Base-by-base conservation (phyloP, 345 rosid species). In the Lepidium sativum region DNA sequence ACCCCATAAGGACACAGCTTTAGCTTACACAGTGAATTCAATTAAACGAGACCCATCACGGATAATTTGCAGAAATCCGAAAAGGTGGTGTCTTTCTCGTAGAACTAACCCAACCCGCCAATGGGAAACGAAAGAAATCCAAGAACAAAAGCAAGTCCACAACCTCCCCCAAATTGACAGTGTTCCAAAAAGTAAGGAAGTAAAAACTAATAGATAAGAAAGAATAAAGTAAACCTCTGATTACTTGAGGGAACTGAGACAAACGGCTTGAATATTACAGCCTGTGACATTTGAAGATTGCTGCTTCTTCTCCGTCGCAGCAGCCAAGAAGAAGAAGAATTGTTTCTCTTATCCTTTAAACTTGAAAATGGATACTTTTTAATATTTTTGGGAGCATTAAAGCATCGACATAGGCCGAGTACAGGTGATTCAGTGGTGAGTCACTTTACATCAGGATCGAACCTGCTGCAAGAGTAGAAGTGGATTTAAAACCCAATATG, bases 231-330 rank as follows among this genome's bases (percentile, higher is more conserved):
- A 67, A 73, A 73, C 77, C 77, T 73, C 63, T 53, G 68, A 73
- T 73, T 67, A 67, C 68, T 73, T 73, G 72, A 67, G 21, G 72
- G 77, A 73, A 73, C 68, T 53, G 77, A 73, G 45, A 73, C 44
- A 31, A 73, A 73, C 38, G 77, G 72, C 57, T 73, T 73, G 39
- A 73, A 67, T 14, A 67, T 60, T 53, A 73, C 72, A 38, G 72
- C 29, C 68, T 73, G 77, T 60, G 68, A 73, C 77, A 73, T 73
- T 20, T 73, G 38, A 60, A 73, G 44, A 52, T 67, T 32, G 64
- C 13, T 51, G 63, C 72, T 60, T 60, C 50, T 65, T 25, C 60
- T 23, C 48, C 32, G 60, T 64, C 14, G 40, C 48, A 21, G 60
- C 25, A 29, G 51, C 18, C 9, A 3, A 41, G 61, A 33, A 9